Evolutionary conservation across 345 rosid genomes (phyloP), one percentile per base, ranked within the genome.

Genomic region (Aegle marmelos): DNA sequence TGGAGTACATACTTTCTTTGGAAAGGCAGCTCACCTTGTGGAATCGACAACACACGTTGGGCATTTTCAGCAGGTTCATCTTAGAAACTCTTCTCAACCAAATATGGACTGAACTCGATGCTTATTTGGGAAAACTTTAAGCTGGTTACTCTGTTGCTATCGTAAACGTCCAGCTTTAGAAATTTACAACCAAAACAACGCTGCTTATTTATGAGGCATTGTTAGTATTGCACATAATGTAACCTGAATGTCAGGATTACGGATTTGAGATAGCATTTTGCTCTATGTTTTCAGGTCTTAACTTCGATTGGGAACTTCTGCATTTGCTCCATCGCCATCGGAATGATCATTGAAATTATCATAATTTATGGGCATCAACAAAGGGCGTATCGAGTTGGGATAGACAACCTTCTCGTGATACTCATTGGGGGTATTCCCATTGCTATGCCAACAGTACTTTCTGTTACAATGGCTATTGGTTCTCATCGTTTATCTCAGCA

Each of bases 361-460:
- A 90, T 82, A 45, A 88, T 95, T 62, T 89, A 77, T 58, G 94
- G 86, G 41, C 6, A 65, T 45, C 97, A 95, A 59, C 0, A 64
- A 14, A 91, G 93, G 72, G 27, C 21, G 28, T 92, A 90, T 78
- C 91, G 98, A 58, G 89, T 78, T 59, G 95, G 91, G 41, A 86
- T 95, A 24, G 98, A 95, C 78, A 95, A 93, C 62, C 90, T 95
- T 76, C 88, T 92, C 6, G 98, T 93, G 80, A 85, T 95, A 73
- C 93, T 95, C 74, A 95, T 92, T 45, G 98, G 98, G 80, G 98
- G 98, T 82, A 95, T 95, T 85, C 98, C 98, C 53, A 95, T 95
- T 76, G 98, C 98, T 76, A 93, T 95, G 98, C 98, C 98, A 9
- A 95, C 98, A 1, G 98, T 95, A 79, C 95, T 95, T 87, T 95